Conservation (phyloP, 805 yeast species). For the Kodamaea nitidulidarum region DNA sequence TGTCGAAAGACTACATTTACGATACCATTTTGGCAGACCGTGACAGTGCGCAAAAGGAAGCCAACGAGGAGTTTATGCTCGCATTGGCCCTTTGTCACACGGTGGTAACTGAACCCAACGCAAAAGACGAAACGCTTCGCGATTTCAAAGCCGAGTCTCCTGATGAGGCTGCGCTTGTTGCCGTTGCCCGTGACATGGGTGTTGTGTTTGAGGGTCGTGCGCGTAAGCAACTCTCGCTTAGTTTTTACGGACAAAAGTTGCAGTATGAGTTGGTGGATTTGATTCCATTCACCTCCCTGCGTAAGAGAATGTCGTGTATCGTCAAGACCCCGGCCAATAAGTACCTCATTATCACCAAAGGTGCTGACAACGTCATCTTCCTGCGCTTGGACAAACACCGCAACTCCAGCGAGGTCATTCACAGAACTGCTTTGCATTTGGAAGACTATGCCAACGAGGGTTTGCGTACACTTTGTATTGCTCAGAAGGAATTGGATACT, state of each 20-base stretch:
- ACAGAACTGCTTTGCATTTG: slow-evolving; percentile 58
- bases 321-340: slow-evolving; percentile 42
- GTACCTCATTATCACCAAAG: slow-evolving; percentile 55
- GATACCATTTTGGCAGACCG: slow-evolving; percentile 43
- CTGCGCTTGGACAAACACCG: slow-evolving; percentile 39
- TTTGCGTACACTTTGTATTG: slow-evolving; percentile 69
- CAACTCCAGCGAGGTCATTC: slow-evolving; percentile 41
- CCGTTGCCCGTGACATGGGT: slow-evolving; percentile 72
- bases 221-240: slow-evolving; percentile 43
- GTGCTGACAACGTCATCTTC: slow-evolving; percentile 73
- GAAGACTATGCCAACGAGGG: slow-evolving; percentile 76
- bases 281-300: slow-evolving; percentile 63
- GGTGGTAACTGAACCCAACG: slow-evolving; percentile 56
- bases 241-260: slow-evolving; percentile 42
- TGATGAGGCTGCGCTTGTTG: slow-evolving; percentile 78
- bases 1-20: slow-evolving; percentile 54
- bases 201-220: slow-evolving; percentile 54
- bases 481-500: slow-evolving; percentile 48
- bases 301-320: slow-evolving; percentile 78
- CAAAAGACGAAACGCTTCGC: slow-evolving; percentile 36
- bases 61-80: slow-evolving; percentile 56
- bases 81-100: slow-evolving; percentile 73
- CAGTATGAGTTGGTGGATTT: slow-evolving; percentile 50
- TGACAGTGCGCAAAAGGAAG: slow-evolving; percentile 33
- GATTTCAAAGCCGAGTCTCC: slow-evolving; percentile 78